Evolutionary conservation across 202 grass and related monocot genomes (phyloP).

Genomic region (Thinopyrum obtusiflorum): DNA sequence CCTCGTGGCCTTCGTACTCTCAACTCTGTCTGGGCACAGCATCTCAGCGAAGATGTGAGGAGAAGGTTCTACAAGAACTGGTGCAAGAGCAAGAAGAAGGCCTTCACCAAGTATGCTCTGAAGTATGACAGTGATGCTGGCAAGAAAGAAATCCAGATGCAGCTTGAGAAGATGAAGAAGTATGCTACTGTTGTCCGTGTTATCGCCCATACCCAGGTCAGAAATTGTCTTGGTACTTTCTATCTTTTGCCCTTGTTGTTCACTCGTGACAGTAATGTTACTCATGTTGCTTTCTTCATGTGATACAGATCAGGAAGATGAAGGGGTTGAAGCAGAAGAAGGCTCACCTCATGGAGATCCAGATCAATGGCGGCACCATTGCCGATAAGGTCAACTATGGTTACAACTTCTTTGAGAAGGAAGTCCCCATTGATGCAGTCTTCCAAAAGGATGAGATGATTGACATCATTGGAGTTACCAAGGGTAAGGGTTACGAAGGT

Average conservation of each 20-base stretch:
- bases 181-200: conserved; percentile 82
- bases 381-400: conserved; percentile 86
- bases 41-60: conserved; percentile 86
- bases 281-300: neutral
- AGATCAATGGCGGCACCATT: conserved; percentile 81
- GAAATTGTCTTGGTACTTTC: neutral
- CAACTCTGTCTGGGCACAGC: conserved; percentile 87
- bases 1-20: conserved; percentile 73
- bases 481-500: conserved; percentile 96
- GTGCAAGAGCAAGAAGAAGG: conserved; percentile 95
- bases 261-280: neutral
- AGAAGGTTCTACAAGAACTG: conserved; percentile 94
- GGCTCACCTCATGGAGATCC: conserved; percentile 96
- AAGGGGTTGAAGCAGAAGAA: conserved; percentile 97
- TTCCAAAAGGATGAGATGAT: conserved; percentile 98
- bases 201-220: conserved; percentile 76
- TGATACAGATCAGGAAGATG: conserved; percentile 79
- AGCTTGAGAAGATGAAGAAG: conserved; percentile 97
- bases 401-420: conserved; percentile 84
- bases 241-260: neutral
- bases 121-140: conserved; percentile 74
- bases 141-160: conserved; percentile 80
- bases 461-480: conserved; percentile 92
- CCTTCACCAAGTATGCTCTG: conserved; percentile 81
- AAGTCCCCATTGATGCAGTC: conserved; percentile 67